Evolutionary conservation across 2,329 filamentous ascomycete genomes (phyloP).

Genomic region (Xylariomycetidae sp.): DNA sequence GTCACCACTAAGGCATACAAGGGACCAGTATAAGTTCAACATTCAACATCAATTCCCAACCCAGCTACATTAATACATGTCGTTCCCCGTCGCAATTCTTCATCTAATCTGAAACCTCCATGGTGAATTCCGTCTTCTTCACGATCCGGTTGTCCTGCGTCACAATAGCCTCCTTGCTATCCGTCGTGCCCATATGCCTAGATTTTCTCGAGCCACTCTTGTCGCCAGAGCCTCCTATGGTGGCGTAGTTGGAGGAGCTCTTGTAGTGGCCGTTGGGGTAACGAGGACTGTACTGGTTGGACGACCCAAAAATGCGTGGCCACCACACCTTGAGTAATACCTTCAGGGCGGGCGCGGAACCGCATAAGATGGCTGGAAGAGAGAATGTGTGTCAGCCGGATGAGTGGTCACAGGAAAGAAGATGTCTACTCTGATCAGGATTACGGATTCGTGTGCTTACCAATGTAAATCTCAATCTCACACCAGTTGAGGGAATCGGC

Average conservation of each 20-base stretch:
- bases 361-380: slow-evolving; percentile 5
- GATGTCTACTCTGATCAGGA: no score
- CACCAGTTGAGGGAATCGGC: slow-evolving; percentile 7
- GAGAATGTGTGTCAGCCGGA: background rate
- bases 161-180: slow-evolving; percentile 3
- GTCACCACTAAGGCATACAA: no score
- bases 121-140: slow-evolving; percentile 3
- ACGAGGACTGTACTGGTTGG: background rate
- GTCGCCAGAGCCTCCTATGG: background rate
- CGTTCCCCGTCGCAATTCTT: no score
- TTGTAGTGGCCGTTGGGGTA: background rate
- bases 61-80: no score
- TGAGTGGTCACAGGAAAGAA: background rate
- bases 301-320: background rate
- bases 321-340: background rate
- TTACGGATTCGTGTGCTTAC: no score
- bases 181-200: background rate
- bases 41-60: no score
- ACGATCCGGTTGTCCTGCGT: slow-evolving; percentile 1
- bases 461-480: slow-evolving; percentile 4
- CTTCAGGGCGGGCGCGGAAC: slow-evolving; percentile 1
- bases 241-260: background rate
- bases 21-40: no score
- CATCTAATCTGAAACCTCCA: slow-evolving; percentile 2
- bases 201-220: background rate